Conservation (phyloP, 805 yeast species). For the Sugiyamaella smithiae region DNA sequence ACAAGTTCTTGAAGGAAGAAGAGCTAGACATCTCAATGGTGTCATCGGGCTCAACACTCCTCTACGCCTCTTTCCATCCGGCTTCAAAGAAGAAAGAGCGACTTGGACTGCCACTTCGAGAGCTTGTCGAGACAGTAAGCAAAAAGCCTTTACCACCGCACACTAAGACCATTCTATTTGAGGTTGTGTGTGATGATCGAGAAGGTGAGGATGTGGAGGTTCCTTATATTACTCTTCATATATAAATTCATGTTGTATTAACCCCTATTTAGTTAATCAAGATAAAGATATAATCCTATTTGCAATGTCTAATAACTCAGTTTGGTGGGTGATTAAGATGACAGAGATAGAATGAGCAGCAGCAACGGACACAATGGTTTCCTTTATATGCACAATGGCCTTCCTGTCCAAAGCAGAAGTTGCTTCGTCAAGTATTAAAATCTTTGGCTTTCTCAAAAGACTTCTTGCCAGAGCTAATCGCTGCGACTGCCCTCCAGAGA, state of each 20-base stretch:
- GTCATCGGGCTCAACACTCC: slow-evolving; percentile 82
- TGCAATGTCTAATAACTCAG: slow-evolving; percentile 59
- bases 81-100: slow-evolving; percentile 85
- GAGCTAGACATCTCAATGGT: slow-evolving; percentile 88
- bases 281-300: slow-evolving; percentile 48
- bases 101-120: slow-evolving; percentile 60
- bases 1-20: slow-evolving; percentile 74
- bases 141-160: slow-evolving; percentile 76
- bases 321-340: slow-evolving; percentile 71
- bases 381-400: slow-evolving; percentile 50
- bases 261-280: not conserved
- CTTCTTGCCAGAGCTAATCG: slow-evolving; percentile 83
- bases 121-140: slow-evolving; percentile 78
- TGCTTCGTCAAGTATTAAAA: slow-evolving; percentile 77
- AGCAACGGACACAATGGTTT: slow-evolving; percentile 43
- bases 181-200: slow-evolving; percentile 87
- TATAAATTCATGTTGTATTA: slow-evolving; percentile 27
- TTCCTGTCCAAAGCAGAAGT: slow-evolving; percentile 81
- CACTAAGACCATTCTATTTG: slow-evolving; percentile 76
- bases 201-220: slow-evolving; percentile 95
- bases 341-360: slow-evolving; percentile 43
- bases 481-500: slow-evolving; percentile 93
- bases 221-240: slow-evolving; percentile 73
- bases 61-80: slow-evolving; percentile 92
- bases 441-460: slow-evolving; percentile 59